Conservation (phyloP, 2,329 filamentous ascomycete species). For the Diplocarpon rosae region DNA sequence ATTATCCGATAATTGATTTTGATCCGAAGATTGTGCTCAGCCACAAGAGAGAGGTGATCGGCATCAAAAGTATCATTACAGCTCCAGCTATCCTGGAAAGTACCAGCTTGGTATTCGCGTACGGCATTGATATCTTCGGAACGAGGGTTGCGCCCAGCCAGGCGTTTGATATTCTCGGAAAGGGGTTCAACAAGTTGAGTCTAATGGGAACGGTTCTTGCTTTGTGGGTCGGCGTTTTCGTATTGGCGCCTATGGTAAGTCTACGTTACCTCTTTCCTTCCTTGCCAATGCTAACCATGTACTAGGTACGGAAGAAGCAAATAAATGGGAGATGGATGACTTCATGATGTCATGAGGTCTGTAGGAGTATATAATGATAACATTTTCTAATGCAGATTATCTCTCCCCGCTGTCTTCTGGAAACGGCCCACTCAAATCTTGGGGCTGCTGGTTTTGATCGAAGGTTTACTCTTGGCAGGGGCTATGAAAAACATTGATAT, state of each 20-base stretch:
- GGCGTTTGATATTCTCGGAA: constrained; percentile 84
- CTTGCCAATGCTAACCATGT: constrained; percentile 26
- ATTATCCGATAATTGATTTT: constrained; percentile 68
- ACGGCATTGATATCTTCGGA: constrained; percentile 79
- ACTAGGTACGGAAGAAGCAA: constrained; percentile 51
- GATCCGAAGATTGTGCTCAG: constrained; percentile 72
- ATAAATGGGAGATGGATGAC: constrained; percentile 52
- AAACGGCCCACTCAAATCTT: too few relatives aligned
- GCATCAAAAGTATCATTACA: constrained; percentile 62
- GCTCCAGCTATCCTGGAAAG: constrained; percentile 78
- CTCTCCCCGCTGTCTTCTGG: too few relatives aligned
- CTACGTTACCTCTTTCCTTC: constrained; percentile 14
- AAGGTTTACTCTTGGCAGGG: too few relatives aligned
- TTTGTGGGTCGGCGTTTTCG: constrained; percentile 62
- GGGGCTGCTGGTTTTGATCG: too few relatives aligned
- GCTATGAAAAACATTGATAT: too few relatives aligned
- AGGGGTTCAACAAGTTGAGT: constrained; percentile 84
- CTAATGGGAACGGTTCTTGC: constrained; percentile 76
- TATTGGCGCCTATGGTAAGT: constrained; percentile 77
- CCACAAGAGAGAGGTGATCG: constrained; percentile 72
- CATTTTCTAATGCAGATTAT: too few relatives aligned
- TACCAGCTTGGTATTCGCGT: constrained; percentile 81
- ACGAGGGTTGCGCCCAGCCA: constrained; percentile 79
- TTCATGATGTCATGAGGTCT: constrained; percentile 7
- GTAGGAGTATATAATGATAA: too few relatives aligned